Evolutionary conservation across 805 yeast genomes (phyloP), one percentile per base, ranked within the genome.

Genomic region (Alloascoidea hylecoeti): DNA sequence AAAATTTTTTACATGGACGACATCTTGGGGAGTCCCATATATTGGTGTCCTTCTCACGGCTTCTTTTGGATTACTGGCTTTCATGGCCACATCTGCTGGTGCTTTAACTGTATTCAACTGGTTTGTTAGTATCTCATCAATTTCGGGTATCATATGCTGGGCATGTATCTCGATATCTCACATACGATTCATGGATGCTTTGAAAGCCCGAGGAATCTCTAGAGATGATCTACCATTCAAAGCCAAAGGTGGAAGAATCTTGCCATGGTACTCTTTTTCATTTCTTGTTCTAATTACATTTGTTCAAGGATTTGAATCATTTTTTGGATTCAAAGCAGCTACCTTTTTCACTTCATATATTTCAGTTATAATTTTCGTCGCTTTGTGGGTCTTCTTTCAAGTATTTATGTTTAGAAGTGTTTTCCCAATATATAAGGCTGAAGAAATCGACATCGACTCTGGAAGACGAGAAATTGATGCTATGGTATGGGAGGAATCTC

Each of bases 51-150:
- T 69, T 1, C 53, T 64, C 52, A 75, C 85, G 3, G 61, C 82
- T 2, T 47, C 63, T 2, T 72, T 78, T 49, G 89, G 88, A 35
- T 60, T 72, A 17, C 57, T 80, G 41, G 84, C 76, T 2, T 78
- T 68, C 60, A 57, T 80, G 57, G 71, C 72, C 15, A 59, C 59
- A 33, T 66, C 78, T 4, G 53, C 59, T 15, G 60, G 68, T 40
- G 80, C 80, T 41, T 51, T 53, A 33, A 63, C 68, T 3, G 86
- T 76, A 18, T 80, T 80, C 60, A 60, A 68, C 50, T 80, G 88
- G 88, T 62, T 80, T 42, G 58, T 78, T 46, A 78, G 78, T 54
- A 78, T 80, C 47, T 70, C 83, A n/a, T 81, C 82, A 18, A 78
- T 78, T 37, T 77, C 86, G 6, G 88, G 88, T 42, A 65, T 79